Base-by-base conservation (phyloP, 805 yeast genomes). In the Schwanniomyces vanrijiae region DNA sequence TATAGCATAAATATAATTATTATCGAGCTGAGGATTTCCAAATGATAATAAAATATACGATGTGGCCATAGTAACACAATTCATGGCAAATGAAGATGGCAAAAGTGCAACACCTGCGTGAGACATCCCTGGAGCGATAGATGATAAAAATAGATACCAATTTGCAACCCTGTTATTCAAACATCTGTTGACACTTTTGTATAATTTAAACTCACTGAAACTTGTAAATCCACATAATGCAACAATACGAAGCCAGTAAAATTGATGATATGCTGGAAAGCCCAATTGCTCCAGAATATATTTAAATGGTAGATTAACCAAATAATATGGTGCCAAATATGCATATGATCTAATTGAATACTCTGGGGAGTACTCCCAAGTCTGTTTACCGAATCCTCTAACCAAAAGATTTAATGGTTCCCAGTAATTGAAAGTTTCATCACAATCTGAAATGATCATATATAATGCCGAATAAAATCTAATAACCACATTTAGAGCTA, bases 351-450 rank as follows among this genome's bases (percentile, higher is more conserved):
- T 69, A 45, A 91, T 88, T 14, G 96, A 89, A 58, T 80, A 89
- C 45, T 78, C 86, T 0, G 97, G 97, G 0, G 96, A 88, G 63
- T 91, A 92, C 61, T 91, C 97, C 97, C 97, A 91, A 0, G 97
- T 91, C 64, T 90, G 90, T 56, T 90, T 87, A 1, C 97, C 98
- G 63, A 90, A 89, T 2, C 86, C 86, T 53, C 96, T 77, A 0
- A 85, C 65, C 29, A 91, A 55, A 43, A 86, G 74, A 61, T 92
- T 91, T 48, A 92, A 70, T 0, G 98, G 97, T 54, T 92, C 98
- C 92, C 96, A 90, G 67, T 88, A 92, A 61, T 92, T 92, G 77
- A 81, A 92, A 0, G 84, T 80, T 64, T 92, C 98, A 64, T 92
- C 97, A 62, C 97, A 91, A 58, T 91, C 98, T 1, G 94, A 81